These are phyloP conservation scores for Exserohilum rostratum DNA, from an alignment of 2,329 filamentous ascomycete genomes.

Conservation along the genomic window DNA sequence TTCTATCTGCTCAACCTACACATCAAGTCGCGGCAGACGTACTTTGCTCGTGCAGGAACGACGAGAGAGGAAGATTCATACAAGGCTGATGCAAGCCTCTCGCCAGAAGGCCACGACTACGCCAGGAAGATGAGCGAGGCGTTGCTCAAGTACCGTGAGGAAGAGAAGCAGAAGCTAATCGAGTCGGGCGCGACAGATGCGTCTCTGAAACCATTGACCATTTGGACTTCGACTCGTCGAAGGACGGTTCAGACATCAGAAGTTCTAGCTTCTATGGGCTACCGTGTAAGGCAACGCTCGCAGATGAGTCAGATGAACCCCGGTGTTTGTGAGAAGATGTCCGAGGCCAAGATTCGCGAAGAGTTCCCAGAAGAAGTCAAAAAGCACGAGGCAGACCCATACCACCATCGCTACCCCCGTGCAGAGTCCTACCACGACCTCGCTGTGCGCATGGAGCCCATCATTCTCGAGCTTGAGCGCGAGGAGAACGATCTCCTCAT, in stretches of 20 bases:
- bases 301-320: slow-evolving; percentile 98
- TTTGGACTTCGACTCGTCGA: slow-evolving; percentile 94
- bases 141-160: slow-evolving; percentile 80
- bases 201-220: slow-evolving; percentile 77
- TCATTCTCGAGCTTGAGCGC: slow-evolving; percentile 94
- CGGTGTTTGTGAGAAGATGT: slow-evolving; percentile 92
- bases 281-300: slow-evolving; percentile 85
- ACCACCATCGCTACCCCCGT: slow-evolving; percentile 93
- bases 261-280: slow-evolving; percentile 77
- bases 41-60: slow-evolving; percentile 86
- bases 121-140: slow-evolving; percentile 73
- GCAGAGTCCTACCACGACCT: slow-evolving; percentile 99
- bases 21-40: slow-evolving; percentile 92
- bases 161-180: slow-evolving; percentile 74
- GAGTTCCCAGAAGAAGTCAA: slow-evolving; percentile 88
- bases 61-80: slow-evolving; percentile 89
- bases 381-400: slow-evolving; percentile 93
- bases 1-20: slow-evolving; percentile 98
- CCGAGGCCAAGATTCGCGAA: slow-evolving; percentile 78
- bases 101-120: slow-evolving; percentile 79
- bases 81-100: slow-evolving; percentile 86
- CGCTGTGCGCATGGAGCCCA: slow-evolving; percentile 95
- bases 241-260: slow-evolving; percentile 90
- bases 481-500: slow-evolving; percentile 98
- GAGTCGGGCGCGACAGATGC: slow-evolving; percentile 70